These are phyloP conservation scores for Fusarium denticulatum DNA, from an alignment of 2,329 filamentous ascomycete genomes.

Conservation along the genomic window DNA sequence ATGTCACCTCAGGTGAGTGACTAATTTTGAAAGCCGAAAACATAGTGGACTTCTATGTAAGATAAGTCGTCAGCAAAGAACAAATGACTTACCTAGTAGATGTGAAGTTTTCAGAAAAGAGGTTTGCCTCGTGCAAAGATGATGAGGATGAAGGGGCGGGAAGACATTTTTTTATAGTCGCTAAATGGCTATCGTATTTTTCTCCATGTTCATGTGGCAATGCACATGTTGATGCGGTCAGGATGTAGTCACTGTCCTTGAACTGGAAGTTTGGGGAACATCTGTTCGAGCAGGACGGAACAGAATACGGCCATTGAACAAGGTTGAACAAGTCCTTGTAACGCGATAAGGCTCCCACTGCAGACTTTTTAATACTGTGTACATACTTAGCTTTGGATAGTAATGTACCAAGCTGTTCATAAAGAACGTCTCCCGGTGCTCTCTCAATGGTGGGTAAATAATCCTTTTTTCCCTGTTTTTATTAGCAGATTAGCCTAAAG, in stretches of 20 bases:
- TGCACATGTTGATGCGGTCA: neutral
- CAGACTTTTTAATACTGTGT: neutral
- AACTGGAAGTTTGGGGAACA: neutral
- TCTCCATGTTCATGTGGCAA: neutral
- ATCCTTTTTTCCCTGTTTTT: fast-evolving
- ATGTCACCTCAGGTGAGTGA: neutral
- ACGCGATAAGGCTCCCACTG: too few species aligned
- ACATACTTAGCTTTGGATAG: neutral
- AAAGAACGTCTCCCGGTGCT: fast-evolving
- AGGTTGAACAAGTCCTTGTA: fast-evolving
- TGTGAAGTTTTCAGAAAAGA: fast-evolving
- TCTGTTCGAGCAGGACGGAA: neutral
- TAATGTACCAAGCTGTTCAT: fast-evolving
- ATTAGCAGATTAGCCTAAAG: fast-evolving
- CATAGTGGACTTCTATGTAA: neutral
- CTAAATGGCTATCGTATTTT: fast-evolving
- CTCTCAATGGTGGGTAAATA: fast-evolving
- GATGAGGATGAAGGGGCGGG: fast-evolving
- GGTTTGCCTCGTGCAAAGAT: too few species aligned
- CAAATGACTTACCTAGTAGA: neutral
- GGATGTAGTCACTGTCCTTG: too few species aligned
- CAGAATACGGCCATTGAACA: neutral
- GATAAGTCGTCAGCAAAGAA: too few species aligned
- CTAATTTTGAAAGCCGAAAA: neutral
- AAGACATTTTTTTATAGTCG: neutral